Conservation (phyloP, 768 basidiomycete genomes). For the Leccinum arenicola region DNA sequence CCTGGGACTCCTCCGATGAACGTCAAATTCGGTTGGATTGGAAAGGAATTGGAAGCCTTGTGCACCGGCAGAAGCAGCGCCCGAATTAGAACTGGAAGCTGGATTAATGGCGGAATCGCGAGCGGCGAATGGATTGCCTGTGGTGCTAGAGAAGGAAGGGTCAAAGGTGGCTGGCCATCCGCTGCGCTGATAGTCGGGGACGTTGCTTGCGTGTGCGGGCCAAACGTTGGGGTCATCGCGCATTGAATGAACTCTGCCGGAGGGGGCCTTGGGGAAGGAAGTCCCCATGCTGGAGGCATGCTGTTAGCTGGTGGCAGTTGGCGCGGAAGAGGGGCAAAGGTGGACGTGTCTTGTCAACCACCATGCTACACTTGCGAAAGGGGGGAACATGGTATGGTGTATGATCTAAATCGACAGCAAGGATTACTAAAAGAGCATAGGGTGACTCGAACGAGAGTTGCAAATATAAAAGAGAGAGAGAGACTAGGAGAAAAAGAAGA, state of each 20-base stretch:
- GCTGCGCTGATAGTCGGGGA: slow-evolving; percentile 42
- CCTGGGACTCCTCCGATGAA: background rate
- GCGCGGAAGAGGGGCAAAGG: no score
- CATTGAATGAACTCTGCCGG: no score
- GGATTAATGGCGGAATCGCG: background rate
- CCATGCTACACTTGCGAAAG: slow-evolving; percentile 20
- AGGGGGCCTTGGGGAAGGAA: no score
- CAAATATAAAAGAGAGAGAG: background rate
- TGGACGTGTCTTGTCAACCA: no score
- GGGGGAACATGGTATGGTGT: slow-evolving; percentile 12
- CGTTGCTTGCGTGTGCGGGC: slow-evolving; percentile 36
- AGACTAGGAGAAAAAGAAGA: background rate
- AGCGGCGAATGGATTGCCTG: background rate
- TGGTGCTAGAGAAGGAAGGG: slow-evolving; percentile 7
- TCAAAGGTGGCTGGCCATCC: slow-evolving; percentile 23
- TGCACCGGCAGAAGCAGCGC: background rate
- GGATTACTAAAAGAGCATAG: slow-evolving; percentile 32
- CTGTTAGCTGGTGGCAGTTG: no score
- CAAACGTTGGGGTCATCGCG: no score
- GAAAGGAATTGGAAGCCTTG: slow-evolving; percentile 3
- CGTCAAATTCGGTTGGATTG: background rate
- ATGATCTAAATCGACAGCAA: slow-evolving; percentile 21
- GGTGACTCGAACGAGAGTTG: background rate
- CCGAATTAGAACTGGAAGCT: background rate
- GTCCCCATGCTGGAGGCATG: no score